phyloP scores from a whole-genome alignment of 2,329 filamentous ascomycete species.

The Trichoderma arundinaceum region DNA sequence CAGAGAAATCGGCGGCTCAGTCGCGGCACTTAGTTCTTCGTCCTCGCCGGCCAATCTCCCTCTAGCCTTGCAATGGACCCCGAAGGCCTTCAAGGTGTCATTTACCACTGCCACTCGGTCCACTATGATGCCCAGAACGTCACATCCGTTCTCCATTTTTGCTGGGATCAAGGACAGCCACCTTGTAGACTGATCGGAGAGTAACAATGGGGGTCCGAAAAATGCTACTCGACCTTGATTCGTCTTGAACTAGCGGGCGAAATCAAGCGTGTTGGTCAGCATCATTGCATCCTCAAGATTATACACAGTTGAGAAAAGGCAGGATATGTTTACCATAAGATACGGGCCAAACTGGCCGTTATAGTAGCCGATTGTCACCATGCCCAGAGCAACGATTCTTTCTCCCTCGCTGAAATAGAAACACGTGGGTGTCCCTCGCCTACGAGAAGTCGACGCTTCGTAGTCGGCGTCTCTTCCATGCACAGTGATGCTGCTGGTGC shows the following conservation, averaged over 20 bases:
- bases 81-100: background rate
- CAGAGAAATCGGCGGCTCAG: background rate
- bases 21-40: background rate
- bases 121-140: background rate
- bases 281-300: too few relatives aligned
- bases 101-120: background rate
- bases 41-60: background rate
- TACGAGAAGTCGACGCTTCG: background rate
- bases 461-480: background rate
- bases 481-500: background rate
- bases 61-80: background rate
- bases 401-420: background rate
- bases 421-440: background rate
- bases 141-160: background rate
- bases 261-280: background rate
- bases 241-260: background rate
- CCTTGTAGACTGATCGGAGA: background rate
- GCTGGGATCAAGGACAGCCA: constrained; percentile 4
- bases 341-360: background rate
- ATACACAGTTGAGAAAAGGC: background rate
- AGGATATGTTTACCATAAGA: background rate
- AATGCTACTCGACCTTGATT: background rate
- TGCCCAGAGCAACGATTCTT: background rate
- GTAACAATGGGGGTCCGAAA: background rate
- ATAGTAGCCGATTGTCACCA: background rate